Base-by-base conservation (phyloP, 257 asterid species). In the Solanum stenotomum region DNA sequence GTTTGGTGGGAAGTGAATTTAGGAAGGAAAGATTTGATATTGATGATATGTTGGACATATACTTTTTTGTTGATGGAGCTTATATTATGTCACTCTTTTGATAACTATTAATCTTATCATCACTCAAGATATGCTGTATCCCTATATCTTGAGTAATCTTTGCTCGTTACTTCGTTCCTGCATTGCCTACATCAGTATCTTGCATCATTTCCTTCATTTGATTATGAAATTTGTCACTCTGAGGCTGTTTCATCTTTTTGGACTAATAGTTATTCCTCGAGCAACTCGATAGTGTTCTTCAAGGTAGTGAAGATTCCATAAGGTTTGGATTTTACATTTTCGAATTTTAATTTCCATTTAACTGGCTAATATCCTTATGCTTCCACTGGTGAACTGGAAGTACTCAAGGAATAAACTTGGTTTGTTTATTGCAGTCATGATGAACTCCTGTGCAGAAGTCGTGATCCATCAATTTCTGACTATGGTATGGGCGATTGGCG, bases 391-490 rank as follows among this genome's bases (percentile, higher is more conserved):
- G 23, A 40, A 40, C 56, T 40, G 63, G n/a, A 40, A 40, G 31
- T 56, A 37, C 18, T 71, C 59, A 68, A 59, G 37, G 25, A 89
- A 20, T 84, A 34, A 42, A 84, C 90, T 77, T 40, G 33, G 22
- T 40, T 78, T 87, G 68, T 75, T 78, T 70, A n/a, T 89, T 76
- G 83, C 98, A 97, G 99, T 91, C 94, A 89, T 84, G 98, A 93
- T 46, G 98, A 97, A 90, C 99, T 97, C 87, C 91, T 97, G 27
- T 88, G 92, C 91, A 97, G 96, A 91, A 85, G 98, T 87, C 93
- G 98, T 89, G 99, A 96, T 87, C 98, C 91, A 87, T 96, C 99
- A 46, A 79, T 94, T 84, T 97, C 99, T 15, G 98, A 97, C 92
- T 97, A 95, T 88, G 95, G 99, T 97, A 93, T 90, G 98, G 91